Percentiles rank a stretch among this genome's conserved stretches.
Conservation (phyloP, 345 rosid genomes). For the Aethionema arabicum region DNA sequence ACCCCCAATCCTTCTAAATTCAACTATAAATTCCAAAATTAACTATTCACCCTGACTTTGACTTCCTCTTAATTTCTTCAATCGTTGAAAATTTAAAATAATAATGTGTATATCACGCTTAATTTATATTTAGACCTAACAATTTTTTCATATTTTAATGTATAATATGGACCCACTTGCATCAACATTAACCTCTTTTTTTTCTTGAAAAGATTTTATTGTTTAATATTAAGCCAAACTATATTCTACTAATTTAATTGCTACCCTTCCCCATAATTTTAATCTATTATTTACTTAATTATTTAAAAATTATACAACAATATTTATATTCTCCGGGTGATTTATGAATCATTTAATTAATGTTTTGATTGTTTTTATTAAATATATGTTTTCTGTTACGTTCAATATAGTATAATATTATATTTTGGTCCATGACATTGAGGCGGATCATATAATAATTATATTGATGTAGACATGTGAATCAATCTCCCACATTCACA, state of each 20-base stretch:
- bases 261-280: constrained; percentile 18
- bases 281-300: constrained; percentile 24
- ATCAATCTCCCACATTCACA: constrained; percentile 24
- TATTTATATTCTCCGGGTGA: constrained; percentile 33
- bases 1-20: neutral
- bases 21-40: neutral
- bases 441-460: constrained; percentile 21
- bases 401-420: constrained; percentile 20
- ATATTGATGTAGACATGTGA: constrained; percentile 29
- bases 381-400: constrained; percentile 10
- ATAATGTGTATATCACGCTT: constrained; percentile 3
- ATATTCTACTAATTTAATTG: constrained; percentile 14
- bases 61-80: neutral
- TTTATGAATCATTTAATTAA: constrained; percentile 22
- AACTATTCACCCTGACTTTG: constrained; percentile 7
- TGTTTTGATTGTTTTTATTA: constrained; percentile 3
- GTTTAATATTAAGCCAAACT: constrained; percentile 25
- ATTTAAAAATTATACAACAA: constrained; percentile 18
- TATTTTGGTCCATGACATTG: constrained; percentile 29
- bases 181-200: constrained; percentile 1
- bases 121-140: constrained; percentile 21
- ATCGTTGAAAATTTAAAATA: constrained; percentile 5
- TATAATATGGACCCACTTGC: constrained; percentile 29
- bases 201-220: constrained; percentile 12
- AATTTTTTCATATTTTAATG: constrained; percentile 21